These are phyloP conservation scores for Acanthamoeba lenticulata DNA, from an alignment of 208 protist species.

Conservation along the genomic window DNA sequence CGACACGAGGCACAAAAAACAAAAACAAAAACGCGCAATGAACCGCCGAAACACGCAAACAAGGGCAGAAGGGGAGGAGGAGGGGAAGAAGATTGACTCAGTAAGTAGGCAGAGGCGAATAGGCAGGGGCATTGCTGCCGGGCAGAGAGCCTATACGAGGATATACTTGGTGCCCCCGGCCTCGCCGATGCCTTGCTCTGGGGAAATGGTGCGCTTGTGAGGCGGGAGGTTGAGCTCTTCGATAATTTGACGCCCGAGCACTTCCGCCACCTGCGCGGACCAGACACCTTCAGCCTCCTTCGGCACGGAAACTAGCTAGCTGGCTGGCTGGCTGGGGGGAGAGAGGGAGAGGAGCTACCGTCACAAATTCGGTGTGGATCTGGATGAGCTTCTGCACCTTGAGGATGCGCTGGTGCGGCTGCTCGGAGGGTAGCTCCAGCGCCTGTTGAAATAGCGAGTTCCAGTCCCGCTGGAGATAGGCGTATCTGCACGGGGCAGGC, in stretches of 20 bases:
- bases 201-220: neutral
- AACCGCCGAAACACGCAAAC: neutral
- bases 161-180: slow-evolving; percentile 63
- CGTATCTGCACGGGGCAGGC: neutral
- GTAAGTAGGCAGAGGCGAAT: neutral
- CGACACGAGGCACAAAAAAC: no score
- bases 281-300: neutral
- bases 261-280: neutral
- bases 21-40: neutral
- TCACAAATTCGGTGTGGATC: slow-evolving; percentile 28
- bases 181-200: slow-evolving; percentile 20
- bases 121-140: neutral
- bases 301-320: neutral
- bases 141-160: neutral
- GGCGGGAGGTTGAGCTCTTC: slow-evolving; percentile 51
- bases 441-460: slow-evolving; percentile 37
- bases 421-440: neutral
- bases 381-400: slow-evolving; percentile 21
- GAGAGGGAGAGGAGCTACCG: neutral
- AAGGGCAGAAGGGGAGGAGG: neutral
- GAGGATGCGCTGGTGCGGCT: slow-evolving; percentile 26
- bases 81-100: neutral
- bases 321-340: no score
- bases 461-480: slow-evolving; percentile 30
- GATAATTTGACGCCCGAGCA: slow-evolving; percentile 4